Evolutionary conservation across 352 stramenopile genomes (phyloP).

Genomic region (Globisporangium camurandrum): DNA sequence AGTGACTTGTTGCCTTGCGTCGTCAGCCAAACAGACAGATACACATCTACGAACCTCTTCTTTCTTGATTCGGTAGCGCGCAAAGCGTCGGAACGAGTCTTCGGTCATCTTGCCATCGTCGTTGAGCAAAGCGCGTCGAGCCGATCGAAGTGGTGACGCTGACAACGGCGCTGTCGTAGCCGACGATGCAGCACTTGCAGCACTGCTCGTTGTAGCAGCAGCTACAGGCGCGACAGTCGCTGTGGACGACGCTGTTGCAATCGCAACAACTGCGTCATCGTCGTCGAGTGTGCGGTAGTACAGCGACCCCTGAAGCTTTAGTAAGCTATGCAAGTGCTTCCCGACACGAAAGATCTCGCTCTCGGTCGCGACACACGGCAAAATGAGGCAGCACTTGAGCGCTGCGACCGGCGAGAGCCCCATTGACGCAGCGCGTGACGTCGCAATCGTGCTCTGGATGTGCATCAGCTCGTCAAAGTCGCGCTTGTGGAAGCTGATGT

Average conservation of each 20-base stretch:
- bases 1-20: too few species aligned
- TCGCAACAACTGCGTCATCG: not conserved
- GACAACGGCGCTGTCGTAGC: not conserved
- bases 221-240: not conserved
- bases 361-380: conserved; percentile 44
- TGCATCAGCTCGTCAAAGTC: conserved; percentile 81
- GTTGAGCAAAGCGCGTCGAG: conserved; percentile 22
- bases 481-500: conserved; percentile 35
- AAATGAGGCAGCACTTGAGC: conserved; percentile 62
- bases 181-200: not conserved
- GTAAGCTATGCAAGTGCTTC: conserved; percentile 52
- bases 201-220: not conserved
- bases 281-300: conserved; percentile 49
- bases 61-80: conserved; percentile 56
- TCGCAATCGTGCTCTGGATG: conserved; percentile 38
- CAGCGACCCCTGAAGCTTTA: conserved; percentile 56
- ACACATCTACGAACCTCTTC: conserved; percentile 29
- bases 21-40: not conserved
- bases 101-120: conserved; percentile 57
- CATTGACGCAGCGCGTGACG: conserved; percentile 24
- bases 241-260: not conserved
- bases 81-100: conserved; percentile 61
- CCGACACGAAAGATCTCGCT: conserved; percentile 72
- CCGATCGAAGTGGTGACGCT: not conserved
- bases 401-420: conserved; percentile 26